Evolutionary conservation across 2,329 filamentous ascomycete genomes (phyloP), one percentile per base, ranked within the genome.

Genomic region (Talaromyces albobiverticillius): DNA sequence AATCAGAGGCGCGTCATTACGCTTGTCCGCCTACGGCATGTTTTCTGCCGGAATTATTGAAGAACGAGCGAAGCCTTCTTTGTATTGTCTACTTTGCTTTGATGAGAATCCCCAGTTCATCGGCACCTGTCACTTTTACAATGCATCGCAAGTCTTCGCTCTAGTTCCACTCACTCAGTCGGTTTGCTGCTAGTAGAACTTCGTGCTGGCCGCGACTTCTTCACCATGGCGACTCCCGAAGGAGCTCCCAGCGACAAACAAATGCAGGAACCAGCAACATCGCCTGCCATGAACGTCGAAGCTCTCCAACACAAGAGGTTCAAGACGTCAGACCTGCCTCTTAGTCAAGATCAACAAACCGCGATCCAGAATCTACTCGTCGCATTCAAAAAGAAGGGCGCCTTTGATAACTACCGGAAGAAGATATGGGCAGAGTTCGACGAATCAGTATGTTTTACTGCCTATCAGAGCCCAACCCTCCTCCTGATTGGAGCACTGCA

Each of bases 351-450:
- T 32, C 82, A 86, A 65, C 79, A 82, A 57, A 73, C 77, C 6
- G 77, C 79, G 22, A 84, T 87, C 53, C 83, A 86, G 65, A 76
- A 76, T 59, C 75, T 87, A 42, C 74, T 85, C 16, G 79, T 84
- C 64, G 81, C 80, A 0, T 85, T 85, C 67, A 85, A 85, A 69
- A 86, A 86, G 69, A 85, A 84, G 67, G 84, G 84, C 59, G 82
- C 83, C 53, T 87, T 85, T 62, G 84, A 87, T 65, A 73, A 71
- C 47, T 70, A 86, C 53, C 79, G 84, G 55, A 86, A 85, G 67
- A 77, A 80, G 56, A 71, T 83, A 3, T 83, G 82, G 73, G 76
- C 80, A 11, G 77, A 83, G 54, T 86, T 82, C 57, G 77, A 80
- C 54, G 72, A 78, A 49, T 76, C 77, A 56, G 81, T 82, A 74